Evolutionary conservation across 108 stramenopile species (phyloP), one percentile per base, ranked within the genome.

Genomic region (Phaeodactylum tricornutum): DNA sequence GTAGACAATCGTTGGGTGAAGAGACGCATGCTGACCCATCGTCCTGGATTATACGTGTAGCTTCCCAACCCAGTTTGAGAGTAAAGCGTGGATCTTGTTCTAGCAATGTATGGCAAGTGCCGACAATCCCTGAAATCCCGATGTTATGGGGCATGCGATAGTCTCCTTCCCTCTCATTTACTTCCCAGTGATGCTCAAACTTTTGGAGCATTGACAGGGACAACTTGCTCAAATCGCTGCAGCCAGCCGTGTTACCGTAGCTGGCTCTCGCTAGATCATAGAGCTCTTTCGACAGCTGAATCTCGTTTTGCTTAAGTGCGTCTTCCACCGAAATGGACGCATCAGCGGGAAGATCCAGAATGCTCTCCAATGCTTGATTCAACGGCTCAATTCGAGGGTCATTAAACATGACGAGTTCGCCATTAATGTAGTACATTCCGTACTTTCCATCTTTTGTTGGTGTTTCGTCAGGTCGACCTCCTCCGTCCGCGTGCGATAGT

Each of bases 191-290:
- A n/a, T 53, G 32, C 45, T 67, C 61, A 34, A 55, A 62, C 5
- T 26, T 50, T 17, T 57, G 29, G 4, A 54, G 24, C 19, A 32
- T 17, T 2, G 31, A 25, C 19, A 67, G 22, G 3, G 55, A 62
- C 4, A 68, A 29, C 3, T 62, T 34, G 20, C 11, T 2, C 7
- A 72, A 43, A 37, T 61, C 44, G 20, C 44, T 52, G 27, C 62
- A 59, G 8, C 49, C 66, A 23, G 61, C 62, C 23, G 72, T 67
- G 51, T 73, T 73, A 11, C 57, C 62, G 43, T 53, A 73, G 6
- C 72, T 61, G 4, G 66, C 66, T 11, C 61, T 47, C 19, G 54
- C 22, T 34, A 71, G 25, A 15, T 60, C 29, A 28, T 21, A 17
- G 53, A 71, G 22, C 4, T 28, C 19, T 9, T 36, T 33, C 1